Evolutionary conservation across 2,329 filamentous ascomycete genomes (phyloP), one percentile per base, ranked within the genome.

Genomic region (Endocalyx cinctus): DNA sequence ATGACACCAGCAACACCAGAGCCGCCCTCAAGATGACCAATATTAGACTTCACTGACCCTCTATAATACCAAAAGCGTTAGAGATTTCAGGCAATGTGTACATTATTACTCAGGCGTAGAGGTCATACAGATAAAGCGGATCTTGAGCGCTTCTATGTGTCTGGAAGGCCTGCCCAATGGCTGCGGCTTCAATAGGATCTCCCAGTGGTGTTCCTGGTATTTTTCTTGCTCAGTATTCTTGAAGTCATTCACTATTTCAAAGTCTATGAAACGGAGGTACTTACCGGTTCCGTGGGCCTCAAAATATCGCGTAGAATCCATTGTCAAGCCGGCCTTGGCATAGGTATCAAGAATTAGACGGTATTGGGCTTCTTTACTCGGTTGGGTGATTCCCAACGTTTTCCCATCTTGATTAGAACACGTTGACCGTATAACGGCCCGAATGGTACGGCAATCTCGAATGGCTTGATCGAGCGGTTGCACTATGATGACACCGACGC

Each of bases 241-340:
- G 20, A n/a, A n/a, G 8, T n/a, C 8, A 23, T n/a, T 23, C n/a
- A 23, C 20, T n/a, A n/a, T n/a, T n/a, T n/a, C n/a, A n/a, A n/a
- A n/a, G n/a, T n/a, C n/a, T n/a, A n/a, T n/a, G n/a, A n/a, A n/a
- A n/a, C n/a, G n/a, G n/a, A n/a, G n/a, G n/a, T n/a, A n/a, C n/a
- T n/a, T n/a, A 4, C 35, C 35, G 4, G 35, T 33, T 3, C 35
- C 35, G 22, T 37, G 35, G 17, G 25, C 17, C 26, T 37, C 35
- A 17, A 37, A 18, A 16, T 26, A 27, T 5, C 25, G 17, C 4
- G 30, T 33, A 17, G 5, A 5, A 6, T 10, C 4, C 5, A 19
- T 10, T 10, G 14, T 17, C 12, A 37, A 5, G 5, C 35, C 30
- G 3, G 17, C 35, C 5, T 5, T 5, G 3, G 10, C 12, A 16